These are phyloP conservation scores for Flaveria trinervia DNA, from an alignment of 129 eudicot species.

Conservation along the genomic window DNA sequence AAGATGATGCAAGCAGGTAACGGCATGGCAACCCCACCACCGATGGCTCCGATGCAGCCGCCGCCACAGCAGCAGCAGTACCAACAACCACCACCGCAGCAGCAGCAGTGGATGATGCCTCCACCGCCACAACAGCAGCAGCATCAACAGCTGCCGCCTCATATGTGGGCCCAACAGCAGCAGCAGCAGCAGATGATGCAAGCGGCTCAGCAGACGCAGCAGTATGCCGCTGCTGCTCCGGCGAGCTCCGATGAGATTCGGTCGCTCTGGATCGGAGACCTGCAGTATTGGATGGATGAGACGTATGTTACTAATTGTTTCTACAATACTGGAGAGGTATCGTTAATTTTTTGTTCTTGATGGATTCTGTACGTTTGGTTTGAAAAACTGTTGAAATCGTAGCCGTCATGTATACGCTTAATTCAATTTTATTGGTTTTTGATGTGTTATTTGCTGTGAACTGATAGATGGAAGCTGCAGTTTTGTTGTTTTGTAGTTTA, in stretches of 20 bases:
- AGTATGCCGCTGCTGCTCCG: conserved; percentile 14
- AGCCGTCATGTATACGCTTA: too few relatives aligned
- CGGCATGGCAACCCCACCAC: conserved; percentile 46
- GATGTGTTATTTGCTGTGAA: too few relatives aligned
- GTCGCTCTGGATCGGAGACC: conserved; percentile 92
- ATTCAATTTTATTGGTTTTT: too few relatives aligned
- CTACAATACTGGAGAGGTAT: conserved; percentile 76
- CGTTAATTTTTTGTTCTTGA: neutral
- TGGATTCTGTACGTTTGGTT: neutral
- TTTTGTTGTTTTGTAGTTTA: too few relatives aligned
- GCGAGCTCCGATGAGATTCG: conserved; percentile 68
- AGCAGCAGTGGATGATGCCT: conserved; percentile 51
- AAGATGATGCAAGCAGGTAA: conserved; percentile 69
- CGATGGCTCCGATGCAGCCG: too few relatives aligned
- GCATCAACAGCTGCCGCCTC: conserved; percentile 35
- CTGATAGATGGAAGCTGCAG: too few relatives aligned
- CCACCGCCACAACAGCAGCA: conserved; percentile 48
- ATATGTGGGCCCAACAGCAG: conserved; percentile 47
- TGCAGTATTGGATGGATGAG: conserved; percentile 99
- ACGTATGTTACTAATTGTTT: conserved; percentile 60
- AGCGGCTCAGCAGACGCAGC: conserved; percentile 39
- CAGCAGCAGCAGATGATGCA: conserved; percentile 48
- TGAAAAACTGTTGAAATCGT: too few relatives aligned
- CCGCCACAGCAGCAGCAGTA: conserved; percentile 27
- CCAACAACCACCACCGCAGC: conserved; percentile 55